These are phyloP conservation scores for Penicillium concentricum DNA, from an alignment of 2,329 filamentous ascomycete species.

Conservation along the genomic window DNA sequence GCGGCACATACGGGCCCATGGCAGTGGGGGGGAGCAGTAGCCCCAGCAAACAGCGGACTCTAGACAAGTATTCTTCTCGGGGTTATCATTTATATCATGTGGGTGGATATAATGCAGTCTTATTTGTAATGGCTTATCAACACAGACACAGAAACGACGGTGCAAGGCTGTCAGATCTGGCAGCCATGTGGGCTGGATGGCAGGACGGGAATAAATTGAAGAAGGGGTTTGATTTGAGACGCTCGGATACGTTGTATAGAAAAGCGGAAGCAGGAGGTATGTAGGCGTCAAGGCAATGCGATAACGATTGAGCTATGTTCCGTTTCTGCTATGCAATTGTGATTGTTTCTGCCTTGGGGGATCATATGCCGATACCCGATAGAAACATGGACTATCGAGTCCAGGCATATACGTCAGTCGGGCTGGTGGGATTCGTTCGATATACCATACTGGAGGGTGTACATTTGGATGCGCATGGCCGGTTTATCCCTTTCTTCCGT, in stretches of 20 bases:
- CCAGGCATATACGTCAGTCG: background rate
- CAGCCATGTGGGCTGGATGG: background rate
- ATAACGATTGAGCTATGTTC: background rate
- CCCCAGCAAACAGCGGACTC: background rate
- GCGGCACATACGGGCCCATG: slow-evolving; percentile 33
- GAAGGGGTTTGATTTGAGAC: background rate
- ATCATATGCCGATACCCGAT: slow-evolving; percentile 5
- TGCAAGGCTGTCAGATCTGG: background rate
- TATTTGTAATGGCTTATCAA: background rate
- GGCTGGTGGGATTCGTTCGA: background rate
- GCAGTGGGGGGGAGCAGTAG: background rate
- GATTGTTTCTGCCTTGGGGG: background rate
- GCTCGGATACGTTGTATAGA: background rate
- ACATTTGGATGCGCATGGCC: background rate
- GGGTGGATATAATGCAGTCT: background rate
- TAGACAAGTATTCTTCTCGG: background rate
- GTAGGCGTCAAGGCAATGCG: background rate
- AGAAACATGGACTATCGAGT: background rate
- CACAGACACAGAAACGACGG: background rate
- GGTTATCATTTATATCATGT: background rate
- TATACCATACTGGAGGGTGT: background rate
- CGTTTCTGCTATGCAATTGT: background rate
- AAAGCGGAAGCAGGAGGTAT: background rate
- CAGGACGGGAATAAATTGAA: background rate
- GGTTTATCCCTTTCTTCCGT: slow-evolving; percentile 1